Evolutionary conservation across 352 stramenopile species (phyloP).

Genomic region (Elongisporangium senticosum): DNA sequence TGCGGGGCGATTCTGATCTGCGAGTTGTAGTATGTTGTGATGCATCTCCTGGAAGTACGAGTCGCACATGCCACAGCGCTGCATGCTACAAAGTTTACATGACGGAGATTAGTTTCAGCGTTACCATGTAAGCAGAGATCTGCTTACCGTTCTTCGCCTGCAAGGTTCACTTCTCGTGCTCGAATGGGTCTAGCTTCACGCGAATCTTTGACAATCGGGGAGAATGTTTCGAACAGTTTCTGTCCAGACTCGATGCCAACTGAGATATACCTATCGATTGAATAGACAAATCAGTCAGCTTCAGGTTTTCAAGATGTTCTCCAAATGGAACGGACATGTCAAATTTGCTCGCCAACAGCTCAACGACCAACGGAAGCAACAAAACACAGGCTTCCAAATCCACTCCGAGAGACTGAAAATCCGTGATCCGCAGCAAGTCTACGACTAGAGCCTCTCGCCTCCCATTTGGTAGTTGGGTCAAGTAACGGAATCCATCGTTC

Average conservation of each 20-base stretch:
- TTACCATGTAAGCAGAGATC: not conserved
- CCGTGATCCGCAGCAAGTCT: constrained; percentile 60
- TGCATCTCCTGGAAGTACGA: constrained; percentile 66
- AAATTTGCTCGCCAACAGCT: constrained; percentile 62
- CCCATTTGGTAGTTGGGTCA: constrained; percentile 53
- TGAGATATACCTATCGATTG: constrained; percentile 37
- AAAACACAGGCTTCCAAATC: constrained; percentile 71
- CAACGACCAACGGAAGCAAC: constrained; percentile 70
- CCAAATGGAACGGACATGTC: constrained; percentile 36
- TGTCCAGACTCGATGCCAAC: constrained; percentile 53
- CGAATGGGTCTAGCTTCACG: constrained; percentile 41
- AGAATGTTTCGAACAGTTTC: constrained; percentile 70
- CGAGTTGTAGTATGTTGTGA: constrained; percentile 28
- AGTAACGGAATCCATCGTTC: constrained; percentile 63
- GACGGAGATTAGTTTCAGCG: not conserved
- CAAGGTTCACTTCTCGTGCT: constrained; percentile 59
- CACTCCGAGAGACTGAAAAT: constrained; percentile 53
- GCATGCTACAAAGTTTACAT: constrained; percentile 17
- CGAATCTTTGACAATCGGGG: constrained; percentile 60
- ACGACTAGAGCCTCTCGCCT: constrained; percentile 71
- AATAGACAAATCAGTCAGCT: not conserved
- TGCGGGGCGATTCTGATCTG: constrained; percentile 20
- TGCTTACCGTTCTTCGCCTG: constrained; percentile 60
- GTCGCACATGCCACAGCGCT: constrained; percentile 61
- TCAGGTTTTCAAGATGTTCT: not conserved